Evolutionary conservation across 2,329 filamentous ascomycete genomes (phyloP), one percentile per base, ranked within the genome.

Genomic region (Helotiales sp.): DNA sequence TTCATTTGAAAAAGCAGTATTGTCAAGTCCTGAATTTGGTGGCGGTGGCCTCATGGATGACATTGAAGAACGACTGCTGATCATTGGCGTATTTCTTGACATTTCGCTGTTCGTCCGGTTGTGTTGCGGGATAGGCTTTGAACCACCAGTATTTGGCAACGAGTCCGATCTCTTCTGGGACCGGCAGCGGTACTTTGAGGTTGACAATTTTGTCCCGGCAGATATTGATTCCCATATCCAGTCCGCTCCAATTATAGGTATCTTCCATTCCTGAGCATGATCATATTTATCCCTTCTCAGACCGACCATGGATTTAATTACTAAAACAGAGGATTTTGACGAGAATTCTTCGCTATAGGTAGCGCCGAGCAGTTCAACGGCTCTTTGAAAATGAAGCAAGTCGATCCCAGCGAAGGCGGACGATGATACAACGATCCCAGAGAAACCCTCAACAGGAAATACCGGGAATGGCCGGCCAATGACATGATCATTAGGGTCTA

Each of bases 141-240:
- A 26, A 10, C 54, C 24, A 55, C 26, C 62, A 43, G 59, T 64
- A 8, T 49, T 68, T 67, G 71, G 70, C 34, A 75, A 52, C 40
- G 72, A 69, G 63, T 69, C 68, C 54, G 69, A 60, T 57, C 64
- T 66, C 37, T 72, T 77, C 68, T 77, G 75, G 1, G 73, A 70
- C 45, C 74, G 75, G 59, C 81, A 77, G 22, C 78, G 70, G 74
- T 85, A 87, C 32, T 80, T 77, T 24, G 81, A 78, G 59, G 84
- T 84, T 11, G 83, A 75, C 64, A 85, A 80, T 72, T 80, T 82
- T 63, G 81, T 77, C 32, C 86, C 86, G 0, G 81, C 86, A 74
- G 84, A 82, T 60, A 97, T 88, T 71, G 91, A 96, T 61, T 90
- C 86, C 89, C 92, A 96, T 2, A 99, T 82, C 96, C 96, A 99